Conservation (phyloP, 306 rosid genomes). For the Casuarina glauca region DNA sequence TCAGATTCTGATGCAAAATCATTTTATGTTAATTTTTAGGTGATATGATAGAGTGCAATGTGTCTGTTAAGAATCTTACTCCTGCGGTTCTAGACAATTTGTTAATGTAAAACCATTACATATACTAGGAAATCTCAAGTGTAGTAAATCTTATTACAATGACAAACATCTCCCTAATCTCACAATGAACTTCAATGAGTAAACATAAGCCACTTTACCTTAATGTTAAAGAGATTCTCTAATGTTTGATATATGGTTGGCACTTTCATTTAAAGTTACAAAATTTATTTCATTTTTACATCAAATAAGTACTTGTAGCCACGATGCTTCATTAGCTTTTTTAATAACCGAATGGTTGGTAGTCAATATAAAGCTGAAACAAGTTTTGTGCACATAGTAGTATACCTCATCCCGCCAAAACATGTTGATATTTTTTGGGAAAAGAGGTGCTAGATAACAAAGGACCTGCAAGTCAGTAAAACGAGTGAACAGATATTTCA, state of each 20-base stretch:
- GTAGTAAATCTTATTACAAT: not conserved
- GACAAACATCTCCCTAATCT: not conserved
- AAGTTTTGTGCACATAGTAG: slow-evolving; percentile 15
- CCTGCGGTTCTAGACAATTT: slow-evolving; percentile 11
- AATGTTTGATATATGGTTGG: not conserved
- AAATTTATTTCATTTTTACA: not conserved
- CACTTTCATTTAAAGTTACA: not conserved
- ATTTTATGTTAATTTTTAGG: slow-evolving; percentile 24
- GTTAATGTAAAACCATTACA: not conserved
- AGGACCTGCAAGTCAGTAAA: slow-evolving; percentile 61
- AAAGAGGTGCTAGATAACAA: slow-evolving; percentile 81
- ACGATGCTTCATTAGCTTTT: not conserved
- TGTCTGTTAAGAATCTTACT: slow-evolving; percentile 6
- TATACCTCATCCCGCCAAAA: slow-evolving; percentile 99
- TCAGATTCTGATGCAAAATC: slow-evolving; percentile 41
- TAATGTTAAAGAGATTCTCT: not conserved
- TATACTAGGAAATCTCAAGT: not conserved
- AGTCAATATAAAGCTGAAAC: slow-evolving; percentile 15
- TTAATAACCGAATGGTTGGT: not conserved
- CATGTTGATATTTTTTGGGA: slow-evolving; percentile 76
- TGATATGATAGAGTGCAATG: slow-evolving; percentile 7
- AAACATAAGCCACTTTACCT: not conserved
- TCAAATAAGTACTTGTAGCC: not conserved
- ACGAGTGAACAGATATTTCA: slow-evolving; percentile 16
- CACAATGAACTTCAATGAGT: not conserved